Percentiles rank a stretch among this genome's conserved stretches.
phyloP scores from a whole-genome alignment of 768 basidiomycete species.

The Russula griseocarnosa region DNA sequence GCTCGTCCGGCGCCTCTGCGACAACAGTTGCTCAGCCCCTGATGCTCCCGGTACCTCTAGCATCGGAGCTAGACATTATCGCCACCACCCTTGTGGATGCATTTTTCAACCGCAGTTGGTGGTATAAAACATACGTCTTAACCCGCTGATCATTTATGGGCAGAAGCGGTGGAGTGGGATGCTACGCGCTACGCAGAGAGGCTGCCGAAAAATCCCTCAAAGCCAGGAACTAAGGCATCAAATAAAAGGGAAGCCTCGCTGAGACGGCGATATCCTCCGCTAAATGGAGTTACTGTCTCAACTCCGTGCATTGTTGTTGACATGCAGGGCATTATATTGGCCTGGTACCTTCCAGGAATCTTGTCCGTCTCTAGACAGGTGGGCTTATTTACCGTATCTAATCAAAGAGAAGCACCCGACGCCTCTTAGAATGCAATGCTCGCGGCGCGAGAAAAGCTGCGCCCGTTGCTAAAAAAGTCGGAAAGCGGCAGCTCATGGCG shows the following conservation, averaged over 20 bases:
- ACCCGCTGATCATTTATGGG: too few relatives aligned
- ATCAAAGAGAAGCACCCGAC: neutral
- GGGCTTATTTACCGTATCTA: neutral
- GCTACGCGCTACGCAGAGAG: too few relatives aligned
- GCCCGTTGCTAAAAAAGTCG: neutral
- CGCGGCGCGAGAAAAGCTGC: too few relatives aligned
- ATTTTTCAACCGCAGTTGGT: too few relatives aligned
- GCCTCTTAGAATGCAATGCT: too few relatives aligned
- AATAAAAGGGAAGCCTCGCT: neutral
- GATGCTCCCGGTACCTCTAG: neutral
- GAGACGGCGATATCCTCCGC: neutral
- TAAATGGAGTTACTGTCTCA: neutral
- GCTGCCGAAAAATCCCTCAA: too few relatives aligned
- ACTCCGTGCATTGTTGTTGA: neutral
- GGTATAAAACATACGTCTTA: too few relatives aligned
- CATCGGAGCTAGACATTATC: neutral
- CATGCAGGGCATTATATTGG: neutral
- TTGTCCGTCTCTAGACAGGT: neutral
- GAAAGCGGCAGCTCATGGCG: neutral
- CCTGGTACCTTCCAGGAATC: neutral
- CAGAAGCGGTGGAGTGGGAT: too few relatives aligned
- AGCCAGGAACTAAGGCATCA: neutral
- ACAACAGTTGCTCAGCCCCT: neutral
- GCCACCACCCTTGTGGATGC: too few relatives aligned
- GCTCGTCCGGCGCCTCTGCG: neutral